Percentiles rank a stretch among this genome's conserved stretches.
Evolutionary conservation across 495 filamentous ascomycete genomes (phyloP).

Genomic region (Cercophora samala): DNA sequence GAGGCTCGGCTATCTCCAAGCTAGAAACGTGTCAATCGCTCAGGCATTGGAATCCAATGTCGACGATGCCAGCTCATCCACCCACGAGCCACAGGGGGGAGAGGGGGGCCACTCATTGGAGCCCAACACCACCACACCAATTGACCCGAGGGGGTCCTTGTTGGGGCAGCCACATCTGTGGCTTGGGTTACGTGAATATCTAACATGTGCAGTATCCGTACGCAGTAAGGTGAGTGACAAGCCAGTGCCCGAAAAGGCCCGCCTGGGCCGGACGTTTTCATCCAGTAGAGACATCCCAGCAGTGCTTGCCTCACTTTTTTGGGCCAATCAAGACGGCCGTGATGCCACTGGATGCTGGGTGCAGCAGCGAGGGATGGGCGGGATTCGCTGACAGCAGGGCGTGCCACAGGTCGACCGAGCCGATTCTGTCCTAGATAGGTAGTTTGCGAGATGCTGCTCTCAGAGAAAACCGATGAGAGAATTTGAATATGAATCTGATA

Average conservation of each 20-base stretch:
- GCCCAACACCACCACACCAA: constrained; percentile 15
- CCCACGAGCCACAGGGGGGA: constrained; percentile 6
- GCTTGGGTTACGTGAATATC: not conserved
- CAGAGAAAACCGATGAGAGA: not conserved
- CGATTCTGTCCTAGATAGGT: constrained; percentile 1
- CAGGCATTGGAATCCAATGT: constrained; percentile 14
- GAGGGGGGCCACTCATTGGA: constrained; percentile 7
- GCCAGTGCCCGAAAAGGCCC: constrained; percentile 2
- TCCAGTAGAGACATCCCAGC: constrained; percentile 16
- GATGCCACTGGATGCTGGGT: constrained; percentile 1
- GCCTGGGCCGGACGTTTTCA: constrained; percentile 13
- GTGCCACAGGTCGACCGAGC: constrained; percentile 5
- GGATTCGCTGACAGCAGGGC: constrained; percentile 13
- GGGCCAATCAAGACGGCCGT: constrained; percentile 11
- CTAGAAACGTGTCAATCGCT: constrained; percentile 16
- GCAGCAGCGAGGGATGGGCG: constrained; percentile 15
- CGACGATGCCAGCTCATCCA: constrained; percentile 18
- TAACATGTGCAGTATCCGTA: not conserved
- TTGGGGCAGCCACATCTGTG: constrained; percentile 1
- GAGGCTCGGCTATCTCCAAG: constrained; percentile 8
- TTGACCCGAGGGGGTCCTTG: constrained; percentile 10
- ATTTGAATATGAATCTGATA: no score
- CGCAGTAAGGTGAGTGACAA: not conserved
- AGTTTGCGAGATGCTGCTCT: no score
- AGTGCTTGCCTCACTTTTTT: constrained; percentile 20